Conservation (phyloP, 2,329 filamentous ascomycete species). For the Hymenoscyphus infarciens region DNA sequence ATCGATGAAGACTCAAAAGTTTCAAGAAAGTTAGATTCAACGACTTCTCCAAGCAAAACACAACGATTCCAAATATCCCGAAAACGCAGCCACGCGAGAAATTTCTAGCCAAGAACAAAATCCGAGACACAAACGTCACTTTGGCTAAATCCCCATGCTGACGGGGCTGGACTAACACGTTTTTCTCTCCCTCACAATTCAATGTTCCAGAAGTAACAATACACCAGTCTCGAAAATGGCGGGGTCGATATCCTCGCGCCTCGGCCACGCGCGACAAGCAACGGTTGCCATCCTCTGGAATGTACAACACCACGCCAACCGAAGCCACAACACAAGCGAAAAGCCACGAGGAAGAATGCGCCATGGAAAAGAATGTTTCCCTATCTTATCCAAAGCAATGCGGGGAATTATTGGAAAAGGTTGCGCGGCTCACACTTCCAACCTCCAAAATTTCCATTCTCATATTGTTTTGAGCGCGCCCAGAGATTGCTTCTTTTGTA, state of each 20-base stretch:
- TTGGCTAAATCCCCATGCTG: too few species aligned
- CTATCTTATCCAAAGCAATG: not conserved
- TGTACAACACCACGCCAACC: not conserved
- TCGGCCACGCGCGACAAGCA: too few species aligned
- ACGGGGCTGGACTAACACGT: too few species aligned
- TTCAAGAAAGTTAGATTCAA: too few species aligned
- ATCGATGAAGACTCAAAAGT: too few species aligned
- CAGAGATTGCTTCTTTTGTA: not conserved
- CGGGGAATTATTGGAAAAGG: not conserved
- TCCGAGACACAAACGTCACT: too few species aligned
- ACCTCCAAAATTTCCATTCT: not conserved
- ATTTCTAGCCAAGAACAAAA: too few species aligned
- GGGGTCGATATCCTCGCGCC: not conserved
- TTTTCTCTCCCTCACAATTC: not conserved
- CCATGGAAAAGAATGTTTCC: not conserved
- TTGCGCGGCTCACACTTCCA: not conserved
- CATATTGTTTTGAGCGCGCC: not conserved
- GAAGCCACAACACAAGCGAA: not conserved
- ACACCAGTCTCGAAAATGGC: not conserved
- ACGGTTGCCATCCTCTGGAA: not conserved
- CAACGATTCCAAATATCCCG: too few species aligned
- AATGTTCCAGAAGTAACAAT: constrained; percentile 1
- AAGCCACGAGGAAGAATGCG: constrained; percentile 2
- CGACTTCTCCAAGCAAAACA: too few species aligned
- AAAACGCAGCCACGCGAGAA: too few species aligned